Percentiles rank a stretch among this genome's conserved stretches.
Conservation (phyloP, 768 basidiomycete genomes). For the Suillus paluster region DNA sequence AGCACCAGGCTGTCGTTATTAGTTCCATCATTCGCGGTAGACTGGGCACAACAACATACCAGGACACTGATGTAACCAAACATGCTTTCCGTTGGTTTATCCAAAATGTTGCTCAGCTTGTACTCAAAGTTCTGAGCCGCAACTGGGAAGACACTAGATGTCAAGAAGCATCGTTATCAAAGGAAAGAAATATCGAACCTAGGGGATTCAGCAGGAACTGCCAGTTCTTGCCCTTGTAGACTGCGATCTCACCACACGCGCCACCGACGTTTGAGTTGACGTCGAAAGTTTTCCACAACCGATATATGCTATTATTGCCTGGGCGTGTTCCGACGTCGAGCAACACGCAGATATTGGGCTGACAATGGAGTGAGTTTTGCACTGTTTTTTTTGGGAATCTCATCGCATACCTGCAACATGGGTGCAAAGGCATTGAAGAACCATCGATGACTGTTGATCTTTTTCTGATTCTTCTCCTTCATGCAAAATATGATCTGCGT, state of each 20-base stretch:
- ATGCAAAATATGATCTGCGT: conserved; percentile 93
- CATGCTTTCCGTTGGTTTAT: conserved; percentile 86
- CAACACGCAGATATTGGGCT: conserved; percentile 92
- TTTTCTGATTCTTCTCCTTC: conserved; percentile 95
- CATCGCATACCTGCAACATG: conserved; percentile 69
- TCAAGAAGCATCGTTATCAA: not conserved
- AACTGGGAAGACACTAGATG: conserved; percentile 45
- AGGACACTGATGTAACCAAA: conserved; percentile 98
- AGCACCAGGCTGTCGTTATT: conserved; percentile 70
- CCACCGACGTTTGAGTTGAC: conserved; percentile 92
- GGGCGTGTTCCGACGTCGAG: conserved; percentile 95
- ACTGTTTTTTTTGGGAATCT: not conserved
- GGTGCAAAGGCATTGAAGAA: conserved; percentile 94
- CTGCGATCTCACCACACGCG: conserved; percentile 96
- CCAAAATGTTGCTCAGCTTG: conserved; percentile 88
- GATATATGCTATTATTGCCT: conserved; percentile 85
- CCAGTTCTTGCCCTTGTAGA: conserved; percentile 92
- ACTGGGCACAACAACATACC: conserved; percentile 42
- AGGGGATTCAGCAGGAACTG: conserved; percentile 80
- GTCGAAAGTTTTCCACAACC: conserved; percentile 95
- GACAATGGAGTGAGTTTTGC: conserved; percentile 6
- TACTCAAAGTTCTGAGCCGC: conserved; percentile 98
- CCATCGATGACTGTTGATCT: conserved; percentile 97
- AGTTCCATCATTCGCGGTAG: conserved; percentile 16
- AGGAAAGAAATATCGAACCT: conserved; percentile 46